Base-by-base conservation (phyloP, 2,329 filamentous ascomycete species). In the Verticillium dahliae region DNA sequence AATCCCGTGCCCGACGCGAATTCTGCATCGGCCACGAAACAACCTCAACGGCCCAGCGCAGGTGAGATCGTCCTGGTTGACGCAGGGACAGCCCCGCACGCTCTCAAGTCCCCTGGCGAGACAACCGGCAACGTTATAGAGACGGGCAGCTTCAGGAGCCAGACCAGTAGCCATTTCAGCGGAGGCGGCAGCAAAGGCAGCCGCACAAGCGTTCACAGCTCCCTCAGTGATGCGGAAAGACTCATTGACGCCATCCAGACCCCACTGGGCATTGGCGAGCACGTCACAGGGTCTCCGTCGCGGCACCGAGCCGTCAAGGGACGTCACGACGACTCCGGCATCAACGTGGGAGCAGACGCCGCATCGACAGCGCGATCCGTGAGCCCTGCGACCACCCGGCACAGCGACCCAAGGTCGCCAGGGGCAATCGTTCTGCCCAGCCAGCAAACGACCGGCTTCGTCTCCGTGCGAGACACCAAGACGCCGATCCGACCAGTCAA, bases 171-270 rank as follows among this genome's bases (percentile, higher is more conserved):
- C 27, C 27, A 27, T 27, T 27, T 27, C 27, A 27, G 27, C 27
- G 27, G 27, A 27, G 67, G 68, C 2, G 69, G 63, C 18, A 84
- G 80, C 57, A 62, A 73, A 33, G 73, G 65, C 27, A 83, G 80
- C 61, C 65, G 71, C 27, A 73, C 63, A 41, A 82, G 79, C 57
- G 71, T 66, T n/a, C 74, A 65, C 1, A 88, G 86, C 65, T 81
- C 76, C 15, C 75, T 71, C 45, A 85, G 86, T 65, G 87, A 91
- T 66, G 86, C 89, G 0, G 89, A 91, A 63, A 79, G 89, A 34
- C 76, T 92, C 13, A 91, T 91, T 31, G 84, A 90, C 69, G 89
- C 88, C 2, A 89, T 92, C 2, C 84, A 88, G 67, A 86, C 84
- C 11, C 83, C 88, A 0, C 73, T 85, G 1, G 70, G 74, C 2